phyloP scores from a whole-genome alignment of 495 filamentous ascomycete species.

The Talaromyces liani region DNA sequence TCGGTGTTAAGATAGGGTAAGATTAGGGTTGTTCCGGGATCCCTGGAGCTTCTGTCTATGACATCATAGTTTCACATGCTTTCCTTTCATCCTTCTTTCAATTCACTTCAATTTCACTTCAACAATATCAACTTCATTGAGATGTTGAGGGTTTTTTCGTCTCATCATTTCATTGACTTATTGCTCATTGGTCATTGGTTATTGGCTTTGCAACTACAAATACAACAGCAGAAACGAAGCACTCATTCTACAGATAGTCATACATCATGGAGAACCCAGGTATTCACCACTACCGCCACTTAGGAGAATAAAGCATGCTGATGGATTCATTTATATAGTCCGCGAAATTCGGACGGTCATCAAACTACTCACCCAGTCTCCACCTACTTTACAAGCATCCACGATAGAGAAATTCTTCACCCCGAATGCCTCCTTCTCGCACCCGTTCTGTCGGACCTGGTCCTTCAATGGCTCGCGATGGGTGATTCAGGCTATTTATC shows the following conservation, averaged over 20 bases:
- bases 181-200: no score
- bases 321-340: conserved; percentile 18
- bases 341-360: conserved; percentile 57
- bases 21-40: background rate
- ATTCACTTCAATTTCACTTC: background rate
- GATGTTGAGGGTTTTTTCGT: no score
- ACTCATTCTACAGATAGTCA: background rate
- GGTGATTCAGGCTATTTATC: conserved; percentile 61
- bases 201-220: no score
- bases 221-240: no score
- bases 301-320: background rate
- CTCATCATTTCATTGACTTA: no score
- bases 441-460: conserved; percentile 73
- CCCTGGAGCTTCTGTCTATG: background rate
- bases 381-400: conserved; percentile 52
- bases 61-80: background rate
- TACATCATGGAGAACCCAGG: conserved; percentile 32
- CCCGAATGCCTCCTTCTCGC: conserved; percentile 59
- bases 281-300: conserved; percentile 8
- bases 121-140: background rate
- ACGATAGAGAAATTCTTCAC: conserved; percentile 65
- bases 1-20: background rate
- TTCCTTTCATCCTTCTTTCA: background rate
- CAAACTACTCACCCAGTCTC: conserved; percentile 54
- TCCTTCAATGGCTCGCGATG: conserved; percentile 49